phyloP scores from a whole-genome alignment of 2,329 filamentous ascomycete genomes.

The Monosporascus cannonballus region DNA sequence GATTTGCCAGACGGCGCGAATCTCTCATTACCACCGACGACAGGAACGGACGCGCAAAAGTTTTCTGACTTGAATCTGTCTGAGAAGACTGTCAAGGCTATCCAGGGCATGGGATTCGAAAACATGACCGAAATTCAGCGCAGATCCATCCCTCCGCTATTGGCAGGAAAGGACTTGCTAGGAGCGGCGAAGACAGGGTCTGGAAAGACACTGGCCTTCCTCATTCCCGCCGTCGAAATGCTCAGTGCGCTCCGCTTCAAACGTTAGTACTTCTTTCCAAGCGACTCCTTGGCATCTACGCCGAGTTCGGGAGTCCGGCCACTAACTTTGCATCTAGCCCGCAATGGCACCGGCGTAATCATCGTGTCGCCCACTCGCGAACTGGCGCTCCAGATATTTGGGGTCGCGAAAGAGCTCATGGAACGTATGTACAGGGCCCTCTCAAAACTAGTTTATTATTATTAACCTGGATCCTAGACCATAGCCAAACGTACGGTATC shows the following conservation, averaged over 20 bases:
- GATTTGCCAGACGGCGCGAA: slow-evolving; percentile 29
- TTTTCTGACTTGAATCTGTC: slow-evolving; percentile 82
- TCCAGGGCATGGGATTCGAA: slow-evolving; percentile 86
- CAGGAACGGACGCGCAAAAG: slow-evolving; percentile 57
- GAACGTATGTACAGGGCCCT: slow-evolving; percentile 34
- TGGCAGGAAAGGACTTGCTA: slow-evolving; percentile 87
- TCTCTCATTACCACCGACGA: slow-evolving; percentile 48
- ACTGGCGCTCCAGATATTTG: slow-evolving; percentile 91
- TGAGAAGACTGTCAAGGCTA: slow-evolving; percentile 81
- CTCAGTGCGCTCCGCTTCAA: slow-evolving; percentile 87
- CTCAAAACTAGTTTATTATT: not conserved
- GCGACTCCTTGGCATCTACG: not conserved
- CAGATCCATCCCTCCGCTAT: slow-evolving; percentile 76
- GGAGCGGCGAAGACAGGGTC: slow-evolving; percentile 90
- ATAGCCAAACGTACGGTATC: slow-evolving; percentile 92
- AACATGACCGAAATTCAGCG: slow-evolving; percentile 95
- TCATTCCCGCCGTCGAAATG: slow-evolving; percentile 93
- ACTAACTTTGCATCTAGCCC: slow-evolving; percentile 3
- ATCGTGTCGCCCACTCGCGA: slow-evolving; percentile 91
- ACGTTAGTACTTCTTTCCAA: slow-evolving; percentile 36
- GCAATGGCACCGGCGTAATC: slow-evolving; percentile 88
- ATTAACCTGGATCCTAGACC: slow-evolving; percentile 35
- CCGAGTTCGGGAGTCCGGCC: slow-evolving; percentile 56
- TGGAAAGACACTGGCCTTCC: slow-evolving; percentile 90
- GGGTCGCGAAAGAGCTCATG: slow-evolving; percentile 90